phyloP scores from a whole-genome alignment of 768 basidiomycete species.

The Russula ochroleuca region DNA sequence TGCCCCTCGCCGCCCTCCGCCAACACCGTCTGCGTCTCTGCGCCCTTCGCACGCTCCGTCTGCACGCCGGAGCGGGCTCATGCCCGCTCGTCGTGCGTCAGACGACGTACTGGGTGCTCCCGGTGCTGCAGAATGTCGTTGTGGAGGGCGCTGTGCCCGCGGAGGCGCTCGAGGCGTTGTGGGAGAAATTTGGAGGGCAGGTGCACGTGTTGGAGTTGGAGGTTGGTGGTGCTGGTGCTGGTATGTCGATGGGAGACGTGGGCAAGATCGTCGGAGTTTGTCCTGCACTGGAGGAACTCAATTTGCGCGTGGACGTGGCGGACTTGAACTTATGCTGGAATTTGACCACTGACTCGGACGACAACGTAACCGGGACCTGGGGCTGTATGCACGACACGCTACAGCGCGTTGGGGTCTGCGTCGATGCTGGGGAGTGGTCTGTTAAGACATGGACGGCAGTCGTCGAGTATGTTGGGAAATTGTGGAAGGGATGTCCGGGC shows the following conservation, averaged over 20 bases:
- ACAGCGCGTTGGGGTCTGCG: slow-evolving; percentile 13
- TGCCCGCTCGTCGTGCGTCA: slow-evolving; percentile 22
- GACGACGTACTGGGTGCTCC: slow-evolving; percentile 17
- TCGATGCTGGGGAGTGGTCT: slow-evolving; percentile 2
- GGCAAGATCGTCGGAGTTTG: slow-evolving; percentile 9
- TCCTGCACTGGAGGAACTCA: slow-evolving; percentile 18
- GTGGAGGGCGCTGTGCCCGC: background rate
- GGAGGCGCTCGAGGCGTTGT: slow-evolving; percentile 11
- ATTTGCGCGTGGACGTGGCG: slow-evolving; percentile 5
- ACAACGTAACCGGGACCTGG: background rate
- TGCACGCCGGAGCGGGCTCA: slow-evolving; percentile 3
- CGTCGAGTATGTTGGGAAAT: background rate
- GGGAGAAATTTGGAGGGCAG: slow-evolving; percentile 10
- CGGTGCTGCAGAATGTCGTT: slow-evolving; percentile 19
- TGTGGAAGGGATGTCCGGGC: slow-evolving; percentile 12
- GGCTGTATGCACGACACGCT: slow-evolving; percentile 9
- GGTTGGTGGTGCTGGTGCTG: background rate
- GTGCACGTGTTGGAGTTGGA: slow-evolving; percentile 18
- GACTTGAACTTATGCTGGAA: background rate
- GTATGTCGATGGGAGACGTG: background rate
- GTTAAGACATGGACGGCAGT: slow-evolving; percentile 1
- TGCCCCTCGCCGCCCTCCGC: slow-evolving; percentile 5
- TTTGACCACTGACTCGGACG: background rate
- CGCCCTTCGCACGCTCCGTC: slow-evolving; percentile 15
- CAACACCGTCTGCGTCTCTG: slow-evolving; percentile 6